A percentile compares a stretch with the other conserved stretches of the same genome.
These are phyloP conservation scores for Misopates orontium DNA, from an alignment of 257 asterid genomes.

Conservation along the genomic window DNA sequence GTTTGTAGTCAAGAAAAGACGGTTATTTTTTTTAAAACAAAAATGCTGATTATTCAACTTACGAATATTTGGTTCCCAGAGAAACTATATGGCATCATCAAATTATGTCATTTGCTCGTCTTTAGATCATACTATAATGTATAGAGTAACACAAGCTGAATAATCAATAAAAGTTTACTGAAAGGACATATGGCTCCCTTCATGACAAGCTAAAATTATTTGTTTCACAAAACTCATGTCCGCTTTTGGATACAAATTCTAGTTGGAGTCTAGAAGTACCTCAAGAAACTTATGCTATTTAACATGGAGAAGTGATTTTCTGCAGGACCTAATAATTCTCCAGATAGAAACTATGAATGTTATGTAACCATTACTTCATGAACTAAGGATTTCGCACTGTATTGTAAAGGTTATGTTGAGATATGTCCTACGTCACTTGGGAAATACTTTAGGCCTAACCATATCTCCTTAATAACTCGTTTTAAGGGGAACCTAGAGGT, in stretches of 20 bases:
- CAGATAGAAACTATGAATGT: constrained; percentile 4
- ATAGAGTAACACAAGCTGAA: constrained; percentile 22
- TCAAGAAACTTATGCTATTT: background rate
- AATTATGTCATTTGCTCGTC: background rate
- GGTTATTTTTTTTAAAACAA: no score
- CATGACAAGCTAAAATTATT: background rate
- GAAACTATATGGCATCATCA: background rate
- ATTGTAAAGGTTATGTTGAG: background rate
- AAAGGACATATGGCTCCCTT: constrained; percentile 12
- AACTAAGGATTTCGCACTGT: background rate
- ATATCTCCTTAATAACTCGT: no score
- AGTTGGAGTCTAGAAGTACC: background rate
- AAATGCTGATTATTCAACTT: background rate
- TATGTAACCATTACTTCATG: no score
- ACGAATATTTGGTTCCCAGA: constrained; percentile 22
- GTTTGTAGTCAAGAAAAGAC: no score
- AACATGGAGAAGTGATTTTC: constrained; percentile 8
- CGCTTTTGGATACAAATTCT: constrained; percentile 5
- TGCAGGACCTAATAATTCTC: background rate
- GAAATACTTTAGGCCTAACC: no score
- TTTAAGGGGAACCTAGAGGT: no score
- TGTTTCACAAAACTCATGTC: constrained; percentile 16
- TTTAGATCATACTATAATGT: background rate
- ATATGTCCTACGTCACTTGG: no score
- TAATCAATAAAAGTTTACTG: constrained; percentile 15